phyloP scores from a whole-genome alignment of 148 eudicot species.

The Chenopodium album region DNA sequence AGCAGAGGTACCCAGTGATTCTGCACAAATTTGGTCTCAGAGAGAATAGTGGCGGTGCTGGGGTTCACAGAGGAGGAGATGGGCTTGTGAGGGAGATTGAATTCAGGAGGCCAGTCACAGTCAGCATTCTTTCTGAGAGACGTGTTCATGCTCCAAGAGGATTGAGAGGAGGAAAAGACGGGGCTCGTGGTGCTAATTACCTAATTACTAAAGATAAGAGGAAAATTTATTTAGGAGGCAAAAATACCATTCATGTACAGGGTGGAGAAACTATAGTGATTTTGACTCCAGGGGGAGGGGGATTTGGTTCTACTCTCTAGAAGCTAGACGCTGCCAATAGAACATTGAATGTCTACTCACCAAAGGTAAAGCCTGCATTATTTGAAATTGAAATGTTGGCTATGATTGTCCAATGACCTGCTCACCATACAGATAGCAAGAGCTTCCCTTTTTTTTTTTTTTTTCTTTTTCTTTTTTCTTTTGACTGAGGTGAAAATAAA shows the following conservation, averaged over 20 bases:
- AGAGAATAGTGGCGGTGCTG: slow-evolving; percentile 85
- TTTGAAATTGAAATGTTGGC: background rate
- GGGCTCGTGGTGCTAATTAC: slow-evolving; percentile 78
- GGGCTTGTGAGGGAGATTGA: slow-evolving; percentile 93
- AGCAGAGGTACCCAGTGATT: slow-evolving; percentile 93
- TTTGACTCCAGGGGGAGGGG: slow-evolving; percentile 95
- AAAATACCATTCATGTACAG: slow-evolving; percentile 77
- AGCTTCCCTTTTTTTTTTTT: background rate
- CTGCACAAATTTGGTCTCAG: slow-evolving; percentile 79
- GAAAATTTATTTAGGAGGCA: slow-evolving; percentile 77
- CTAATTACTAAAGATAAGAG: slow-evolving; percentile 66
- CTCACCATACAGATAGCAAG: background rate
- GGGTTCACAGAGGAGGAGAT: slow-evolving; percentile 85
- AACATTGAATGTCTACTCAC: background rate
- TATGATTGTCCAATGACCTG: background rate
- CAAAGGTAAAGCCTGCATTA: slow-evolving; percentile 3
- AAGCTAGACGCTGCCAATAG: background rate
- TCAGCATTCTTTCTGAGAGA: slow-evolving; percentile 90
- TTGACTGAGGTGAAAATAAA: background rate
- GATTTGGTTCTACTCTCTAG: slow-evolving; percentile 46
- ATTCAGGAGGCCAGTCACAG: slow-evolving; percentile 71
- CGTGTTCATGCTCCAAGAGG: slow-evolving; percentile 98
- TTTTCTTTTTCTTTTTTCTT: background rate
- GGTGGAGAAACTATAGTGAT: slow-evolving; percentile 80
- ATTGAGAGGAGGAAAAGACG: slow-evolving; percentile 74